These are phyloP conservation scores for Neoboletus subvelutipes DNA, from an alignment of 768 basidiomycete genomes.

Conservation along the genomic window DNA sequence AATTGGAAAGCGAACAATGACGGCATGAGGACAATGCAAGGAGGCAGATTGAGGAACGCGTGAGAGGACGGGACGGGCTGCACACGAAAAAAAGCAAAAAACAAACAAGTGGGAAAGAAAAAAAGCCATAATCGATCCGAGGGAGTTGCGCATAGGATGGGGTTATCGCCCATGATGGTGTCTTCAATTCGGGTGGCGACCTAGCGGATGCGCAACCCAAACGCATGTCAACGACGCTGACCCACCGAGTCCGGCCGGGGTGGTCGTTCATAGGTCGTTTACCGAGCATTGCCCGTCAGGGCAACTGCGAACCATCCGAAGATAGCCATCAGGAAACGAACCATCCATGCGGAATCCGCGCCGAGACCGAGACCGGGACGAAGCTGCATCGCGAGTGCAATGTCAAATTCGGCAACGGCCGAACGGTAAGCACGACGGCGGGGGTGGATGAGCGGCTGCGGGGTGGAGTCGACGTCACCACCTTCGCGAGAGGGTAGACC, in stretches of 20 bases:
- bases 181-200: background rate
- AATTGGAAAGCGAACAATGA: background rate
- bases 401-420: conserved; percentile 51
- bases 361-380: conserved; percentile 68
- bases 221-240: background rate
- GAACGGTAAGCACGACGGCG: conserved; percentile 36
- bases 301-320: conserved; percentile 76
- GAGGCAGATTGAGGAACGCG: background rate
- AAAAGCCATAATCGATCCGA: conserved; percentile 1
- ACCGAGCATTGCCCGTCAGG: conserved; percentile 38
- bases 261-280: conserved; percentile 1
- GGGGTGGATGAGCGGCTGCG: conserved; percentile 18
- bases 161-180: background rate
- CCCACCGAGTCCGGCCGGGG: background rate
- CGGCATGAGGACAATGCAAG: background rate
- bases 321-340: conserved; percentile 74
- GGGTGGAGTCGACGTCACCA: conserved; percentile 1
- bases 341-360: conserved; percentile 77
- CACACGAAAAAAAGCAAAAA: background rate
- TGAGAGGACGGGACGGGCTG: background rate
- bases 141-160: conserved; percentile 6
- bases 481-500: conserved; percentile 14
- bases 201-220: background rate
- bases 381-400: conserved; percentile 77
- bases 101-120: background rate